Evolutionary conservation across 2,329 filamentous ascomycete species (phyloP), one percentile per base, ranked within the genome.

Genomic region (Verticillium longisporum): DNA sequence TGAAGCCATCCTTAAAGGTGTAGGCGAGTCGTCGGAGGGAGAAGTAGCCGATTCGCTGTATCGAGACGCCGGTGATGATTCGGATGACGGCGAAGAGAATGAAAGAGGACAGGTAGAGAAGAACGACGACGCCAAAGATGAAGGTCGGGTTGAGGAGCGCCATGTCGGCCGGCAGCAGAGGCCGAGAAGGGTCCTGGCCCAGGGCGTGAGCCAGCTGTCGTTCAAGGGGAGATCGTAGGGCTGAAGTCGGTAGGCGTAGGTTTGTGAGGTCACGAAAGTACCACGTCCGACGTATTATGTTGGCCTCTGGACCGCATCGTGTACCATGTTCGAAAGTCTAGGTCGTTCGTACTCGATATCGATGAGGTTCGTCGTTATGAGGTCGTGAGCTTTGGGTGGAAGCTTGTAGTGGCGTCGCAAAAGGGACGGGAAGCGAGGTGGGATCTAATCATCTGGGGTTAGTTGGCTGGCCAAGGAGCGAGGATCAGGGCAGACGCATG

Each of bases 41-140:
- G 67, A 96, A 88, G 74, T 96, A 96, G 65, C 95, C 95, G 68
- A 99, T 85, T 67, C 95, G 88, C 76, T 99, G 96, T 66, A 99
- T 97, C 6, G 95, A 99, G 61, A 99, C 82, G 64, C 95, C 95
- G 38, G 94, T 98, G 64, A 94, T 81, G 68, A 98, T 93, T 67
- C 95, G 92, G 65, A 99, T 78, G 68, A 98, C 84, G 70, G 95
- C 95, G 74, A 99, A 97, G 62, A 97, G 75, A 63, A 99, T 88
- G 72, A 99, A 99, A 64, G 94, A 92, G 64, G 87, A 89, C 55
- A 99, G 84, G 78, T 98, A 99, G 64, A 91, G 79, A 66, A 98
- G 83, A 68, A 98, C 87, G 72, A 93, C 70, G 68, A 96, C 81
- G 73, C 94, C 94, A 70, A 96, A 86, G 66, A 97, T 78, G 73